phyloP scores from a whole-genome alignment of 768 basidiomycete genomes.

The Cyathus striatus region DNA sequence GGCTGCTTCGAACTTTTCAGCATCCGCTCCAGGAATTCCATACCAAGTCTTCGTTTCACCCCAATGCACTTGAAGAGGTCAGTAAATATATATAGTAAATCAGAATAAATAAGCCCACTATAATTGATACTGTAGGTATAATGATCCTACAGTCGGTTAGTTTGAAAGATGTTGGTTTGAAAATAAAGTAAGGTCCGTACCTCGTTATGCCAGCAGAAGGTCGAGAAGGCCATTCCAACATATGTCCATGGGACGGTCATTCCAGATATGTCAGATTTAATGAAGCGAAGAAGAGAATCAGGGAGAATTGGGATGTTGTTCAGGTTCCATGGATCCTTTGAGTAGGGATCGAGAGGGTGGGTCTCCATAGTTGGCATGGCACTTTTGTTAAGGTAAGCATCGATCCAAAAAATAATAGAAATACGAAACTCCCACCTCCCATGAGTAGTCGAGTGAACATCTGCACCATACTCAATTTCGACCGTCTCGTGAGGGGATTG shows the following conservation, averaged over 20 bases:
- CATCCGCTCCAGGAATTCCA: constrained; percentile 92
- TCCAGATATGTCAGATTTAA: constrained; percentile 98
- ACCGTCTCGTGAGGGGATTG: constrained; percentile 87
- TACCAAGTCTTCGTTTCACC: constrained; percentile 99
- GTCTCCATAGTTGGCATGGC: constrained; percentile 96
- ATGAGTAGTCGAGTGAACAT: constrained; percentile 95
- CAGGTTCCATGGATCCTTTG: constrained; percentile 94
- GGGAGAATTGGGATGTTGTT: constrained; percentile 94
- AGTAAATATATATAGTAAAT: constrained; percentile 7
- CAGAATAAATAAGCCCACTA: constrained; percentile 47
- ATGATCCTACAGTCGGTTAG: constrained; percentile 67
- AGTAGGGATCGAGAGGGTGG: constrained; percentile 81
- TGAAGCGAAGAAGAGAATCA: constrained; percentile 91
- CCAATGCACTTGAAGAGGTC: constrained; percentile 77
- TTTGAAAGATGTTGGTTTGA: not conserved
- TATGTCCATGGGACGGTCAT: constrained; percentile 99
- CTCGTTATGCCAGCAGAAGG: constrained; percentile 99
- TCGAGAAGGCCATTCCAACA: constrained; percentile 98
- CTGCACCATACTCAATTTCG: constrained; percentile 99
- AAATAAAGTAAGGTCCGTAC: constrained; percentile 27
- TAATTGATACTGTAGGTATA: constrained; percentile 96
- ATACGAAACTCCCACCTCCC: constrained; percentile 66
- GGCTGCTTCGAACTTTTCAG: constrained; percentile 93
- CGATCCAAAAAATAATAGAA: not conserved
- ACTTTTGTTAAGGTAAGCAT: constrained; percentile 33